Evolutionary conservation across 805 yeast species (phyloP).

Genomic region (Teunomyces stri): DNA sequence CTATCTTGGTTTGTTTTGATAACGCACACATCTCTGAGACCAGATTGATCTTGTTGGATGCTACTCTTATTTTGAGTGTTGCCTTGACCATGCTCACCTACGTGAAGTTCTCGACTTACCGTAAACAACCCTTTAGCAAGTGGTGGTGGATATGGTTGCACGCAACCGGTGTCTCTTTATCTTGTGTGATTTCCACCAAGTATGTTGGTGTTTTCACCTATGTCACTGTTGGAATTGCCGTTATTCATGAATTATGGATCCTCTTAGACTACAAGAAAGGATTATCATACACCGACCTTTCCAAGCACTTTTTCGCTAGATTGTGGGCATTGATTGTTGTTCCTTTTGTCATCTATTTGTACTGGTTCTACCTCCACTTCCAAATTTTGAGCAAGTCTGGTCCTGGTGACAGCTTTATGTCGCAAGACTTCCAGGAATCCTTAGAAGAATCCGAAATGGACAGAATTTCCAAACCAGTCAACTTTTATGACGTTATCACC

Average conservation of each 20-base stretch:
- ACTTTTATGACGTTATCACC: conserved; percentile 74
- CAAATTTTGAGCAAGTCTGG: conserved; percentile 80
- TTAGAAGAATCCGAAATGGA: conserved; percentile 80
- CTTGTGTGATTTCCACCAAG: conserved; percentile 92
- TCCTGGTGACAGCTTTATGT: conserved; percentile 94
- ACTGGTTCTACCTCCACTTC: conserved; percentile 93
- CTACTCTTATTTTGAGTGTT: conserved; percentile 80
- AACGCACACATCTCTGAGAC: conserved; percentile 90
- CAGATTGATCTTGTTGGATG: conserved; percentile 86
- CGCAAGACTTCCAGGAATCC: conserved; percentile 92
- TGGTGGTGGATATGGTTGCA: conserved; percentile 88
- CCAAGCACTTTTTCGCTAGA: conserved; percentile 74
- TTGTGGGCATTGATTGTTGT: conserved; percentile 66
- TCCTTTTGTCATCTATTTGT: conserved; percentile 79
- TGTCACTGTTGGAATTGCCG: conserved; percentile 84
- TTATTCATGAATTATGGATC: conserved; percentile 82
- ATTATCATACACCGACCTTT: conserved; percentile 52
- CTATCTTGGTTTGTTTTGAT: conserved; percentile 76
- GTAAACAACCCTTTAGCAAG: conserved; percentile 60
- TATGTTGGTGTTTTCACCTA: conserved; percentile 95
- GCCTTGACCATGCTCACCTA: conserved; percentile 78
- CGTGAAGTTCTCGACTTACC: conserved; percentile 69
- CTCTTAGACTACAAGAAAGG: conserved; percentile 72
- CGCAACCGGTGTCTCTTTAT: conserved; percentile 79
- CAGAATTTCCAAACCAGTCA: conserved; percentile 63